Evolutionary conservation across 257 asterid species (phyloP).

Genomic region (Solanum clarkiae): DNA sequence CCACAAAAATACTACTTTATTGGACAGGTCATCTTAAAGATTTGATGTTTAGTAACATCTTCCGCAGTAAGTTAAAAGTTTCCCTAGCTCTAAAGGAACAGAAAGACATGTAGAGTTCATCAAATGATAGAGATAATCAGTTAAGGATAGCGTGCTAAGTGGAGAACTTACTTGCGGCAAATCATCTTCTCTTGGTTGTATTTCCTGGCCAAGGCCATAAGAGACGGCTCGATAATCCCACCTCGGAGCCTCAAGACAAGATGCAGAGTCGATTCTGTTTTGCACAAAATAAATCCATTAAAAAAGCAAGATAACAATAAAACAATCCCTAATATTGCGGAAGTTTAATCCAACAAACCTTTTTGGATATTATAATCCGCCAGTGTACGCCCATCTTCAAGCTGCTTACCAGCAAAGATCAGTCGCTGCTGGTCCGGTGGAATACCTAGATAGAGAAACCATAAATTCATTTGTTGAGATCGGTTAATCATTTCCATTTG

Average conservation of each 20-base stretch:
- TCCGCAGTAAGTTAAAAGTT: background rate
- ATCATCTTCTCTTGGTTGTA: constrained; percentile 61
- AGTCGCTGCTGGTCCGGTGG: constrained; percentile 71
- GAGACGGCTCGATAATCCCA: constrained; percentile 65
- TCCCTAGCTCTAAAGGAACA: background rate
- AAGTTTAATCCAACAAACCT: constrained; percentile 6
- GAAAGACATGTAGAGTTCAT: background rate
- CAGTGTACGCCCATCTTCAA: constrained; percentile 64
- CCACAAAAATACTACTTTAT: background rate
- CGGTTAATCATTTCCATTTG: background rate
- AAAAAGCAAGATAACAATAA: background rate
- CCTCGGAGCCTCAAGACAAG: constrained; percentile 73
- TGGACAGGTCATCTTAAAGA: background rate
- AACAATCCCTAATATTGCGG: background rate
- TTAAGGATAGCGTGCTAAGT: background rate
- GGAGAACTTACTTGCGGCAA: constrained; percentile 49
- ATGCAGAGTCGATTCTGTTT: constrained; percentile 50
- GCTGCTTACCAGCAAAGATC: constrained; percentile 74
- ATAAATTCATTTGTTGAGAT: background rate
- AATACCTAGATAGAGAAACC: constrained; percentile 24
- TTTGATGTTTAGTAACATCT: background rate
- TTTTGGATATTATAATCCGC: constrained; percentile 64
- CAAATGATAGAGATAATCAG: background rate
- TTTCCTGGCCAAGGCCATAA: constrained; percentile 56
- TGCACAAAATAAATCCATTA: background rate